These are phyloP conservation scores for Coemansia biformis DNA, from an alignment of 192 early-diverging fungal species.

Conservation along the genomic window DNA sequence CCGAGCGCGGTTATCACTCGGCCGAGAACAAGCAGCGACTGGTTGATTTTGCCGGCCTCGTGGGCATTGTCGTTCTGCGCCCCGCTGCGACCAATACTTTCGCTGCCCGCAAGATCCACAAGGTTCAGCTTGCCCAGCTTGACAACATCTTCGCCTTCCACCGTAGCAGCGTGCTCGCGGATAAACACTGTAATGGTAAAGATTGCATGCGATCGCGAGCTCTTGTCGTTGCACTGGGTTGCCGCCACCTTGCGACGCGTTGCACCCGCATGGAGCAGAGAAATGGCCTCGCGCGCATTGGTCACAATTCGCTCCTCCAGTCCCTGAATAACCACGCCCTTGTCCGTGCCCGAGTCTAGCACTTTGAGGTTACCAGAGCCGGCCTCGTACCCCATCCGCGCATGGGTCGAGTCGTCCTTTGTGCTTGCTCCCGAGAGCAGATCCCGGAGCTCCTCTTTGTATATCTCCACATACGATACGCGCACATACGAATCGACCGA, in stretches of 20 bases:
- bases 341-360: conserved; percentile 63
- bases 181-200: conserved; percentile 88
- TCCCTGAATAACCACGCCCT: conserved; percentile 72
- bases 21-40: conserved; percentile 66
- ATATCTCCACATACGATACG: conserved; percentile 88
- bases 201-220: conserved; percentile 90
- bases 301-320: conserved; percentile 75
- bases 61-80: conserved; percentile 74
- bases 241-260: conserved; percentile 71
- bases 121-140: conserved; percentile 94
- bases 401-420: no score
- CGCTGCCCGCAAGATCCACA: conserved; percentile 93
- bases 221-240: conserved; percentile 86
- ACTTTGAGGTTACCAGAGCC: conserved; percentile 53
- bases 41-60: conserved; percentile 90
- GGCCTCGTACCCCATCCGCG: no score
- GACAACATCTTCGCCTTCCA: conserved; percentile 80
- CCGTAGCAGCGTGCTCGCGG: conserved; percentile 58
- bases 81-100: conserved; percentile 87
- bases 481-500: conserved; percentile 72
- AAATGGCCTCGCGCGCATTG: conserved; percentile 68
- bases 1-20: conserved; percentile 64
- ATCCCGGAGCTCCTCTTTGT: conserved; percentile 95
- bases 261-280: conserved; percentile 65
- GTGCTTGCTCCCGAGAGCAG: conserved; percentile 66